Evolutionary conservation across 495 filamentous ascomycete species (phyloP), one percentile per base, ranked within the genome.

Genomic region (Amorphotheca resinae): DNA sequence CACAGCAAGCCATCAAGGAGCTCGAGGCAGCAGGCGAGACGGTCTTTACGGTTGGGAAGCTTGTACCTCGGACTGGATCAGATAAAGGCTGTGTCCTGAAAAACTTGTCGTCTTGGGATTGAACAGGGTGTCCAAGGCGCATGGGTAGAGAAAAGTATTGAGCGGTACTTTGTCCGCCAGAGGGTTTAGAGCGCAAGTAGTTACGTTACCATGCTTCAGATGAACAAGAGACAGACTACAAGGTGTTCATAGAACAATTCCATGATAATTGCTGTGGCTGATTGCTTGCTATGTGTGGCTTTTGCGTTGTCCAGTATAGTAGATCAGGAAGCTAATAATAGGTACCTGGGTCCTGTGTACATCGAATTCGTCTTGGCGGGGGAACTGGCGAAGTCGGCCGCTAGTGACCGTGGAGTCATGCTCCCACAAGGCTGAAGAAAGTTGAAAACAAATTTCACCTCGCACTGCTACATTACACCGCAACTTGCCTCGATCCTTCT

Each of bases 11-110:
- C 2, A 62, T 69, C 18, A 50, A 49, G 30, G 64, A 70, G 6
- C 60, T 94, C 28, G 60, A 71, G 56, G 62, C 57, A 15, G 64
- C 69, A 22, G 91, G 87, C 9, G 89, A 98, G 71, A 79, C 55
- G 28, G 82, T 89, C 12, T 82, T 74, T 50, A 63, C 57, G n/a
- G 73, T 95, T 48, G 91, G 91, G 18, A 73, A 63, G 57, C 63
- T 98, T 31, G 59, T 72, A 16, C 38, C 54, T 26, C 67, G 75
- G 14, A 64, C 64, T 21, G 66, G 62, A 7, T 5, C 25, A 5
- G 70, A 64, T 9, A 73, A 78, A 41, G 82, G 76, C 9, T 88
- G 84, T 57, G 64, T 82, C 2, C 55, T 95, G 45, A 66, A 62
- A 42, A 77, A 79, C 35, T 58, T 93, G 52, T 76, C 84, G 48